Conservation (phyloP, 305 asterid species). For the Fraxinus latifolia region DNA sequence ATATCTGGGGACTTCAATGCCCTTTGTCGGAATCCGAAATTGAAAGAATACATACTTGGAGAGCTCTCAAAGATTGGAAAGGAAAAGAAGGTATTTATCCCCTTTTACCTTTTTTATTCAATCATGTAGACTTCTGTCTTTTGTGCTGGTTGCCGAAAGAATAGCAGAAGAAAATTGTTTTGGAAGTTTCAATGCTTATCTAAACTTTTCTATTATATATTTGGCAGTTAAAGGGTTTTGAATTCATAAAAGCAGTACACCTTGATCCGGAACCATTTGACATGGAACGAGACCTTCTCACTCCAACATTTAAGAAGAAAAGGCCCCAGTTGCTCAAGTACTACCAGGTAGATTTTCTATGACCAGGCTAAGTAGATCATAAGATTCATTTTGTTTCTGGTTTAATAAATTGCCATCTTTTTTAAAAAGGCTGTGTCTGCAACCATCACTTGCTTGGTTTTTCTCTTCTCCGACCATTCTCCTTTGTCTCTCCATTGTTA, state of each 20-base stretch:
- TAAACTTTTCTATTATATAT: slow-evolving; percentile 8
- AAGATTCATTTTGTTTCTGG: not conserved
- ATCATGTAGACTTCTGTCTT: not conserved
- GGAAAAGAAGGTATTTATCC: slow-evolving; percentile 68
- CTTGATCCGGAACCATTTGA: slow-evolving; percentile 92
- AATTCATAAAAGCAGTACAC: slow-evolving; percentile 72
- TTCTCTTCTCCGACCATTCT: not conserved
- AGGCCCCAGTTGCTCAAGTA: slow-evolving; percentile 84
- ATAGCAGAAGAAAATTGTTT: not conserved
- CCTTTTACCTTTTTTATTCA: not conserved
- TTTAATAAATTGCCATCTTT: not conserved
- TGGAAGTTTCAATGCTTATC: slow-evolving; percentile 7
- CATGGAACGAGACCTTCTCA: slow-evolving; percentile 86
- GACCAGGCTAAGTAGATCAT: not conserved
- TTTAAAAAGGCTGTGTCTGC: not conserved
- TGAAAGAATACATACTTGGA: slow-evolving; percentile 63
- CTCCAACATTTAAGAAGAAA: slow-evolving; percentile 91
- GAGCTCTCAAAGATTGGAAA: slow-evolving; percentile 66
- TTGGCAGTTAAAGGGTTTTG: slow-evolving; percentile 87
- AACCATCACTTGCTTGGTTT: not conserved
- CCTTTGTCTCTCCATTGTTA: not conserved
- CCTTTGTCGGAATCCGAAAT: slow-evolving; percentile 60
- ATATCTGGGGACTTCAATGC: slow-evolving; percentile 62
- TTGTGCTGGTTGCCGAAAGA: not conserved
- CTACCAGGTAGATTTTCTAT: slow-evolving; percentile 59